phyloP scores from a whole-genome alignment of 495 filamentous ascomycete genomes.

The Staphylotrichum tortipilum region DNA sequence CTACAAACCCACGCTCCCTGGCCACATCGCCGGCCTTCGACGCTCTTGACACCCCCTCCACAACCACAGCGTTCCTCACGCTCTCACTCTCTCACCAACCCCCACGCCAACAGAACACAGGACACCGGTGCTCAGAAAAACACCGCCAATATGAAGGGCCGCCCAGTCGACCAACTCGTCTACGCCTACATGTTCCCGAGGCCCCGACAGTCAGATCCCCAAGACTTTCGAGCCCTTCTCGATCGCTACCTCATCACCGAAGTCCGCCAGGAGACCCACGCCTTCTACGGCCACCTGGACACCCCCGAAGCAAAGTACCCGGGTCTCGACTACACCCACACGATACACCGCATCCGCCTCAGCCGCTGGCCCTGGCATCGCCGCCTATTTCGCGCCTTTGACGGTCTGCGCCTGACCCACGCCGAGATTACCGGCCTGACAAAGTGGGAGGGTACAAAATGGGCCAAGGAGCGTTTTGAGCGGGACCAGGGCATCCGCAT shows the following conservation, averaged over 20 bases:
- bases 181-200: conserved; percentile 49
- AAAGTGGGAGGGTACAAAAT: conserved; percentile 90
- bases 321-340: conserved; percentile 76
- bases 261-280: conserved; percentile 74
- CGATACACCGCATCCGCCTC: conserved; percentile 74
- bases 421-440: conserved; percentile 70
- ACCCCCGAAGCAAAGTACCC: conserved; percentile 85
- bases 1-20: not conserved
- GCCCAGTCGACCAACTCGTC: conserved; percentile 44
- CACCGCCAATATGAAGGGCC: conserved; percentile 42
- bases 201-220: conserved; percentile 40
- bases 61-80: not conserved
- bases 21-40: not conserved
- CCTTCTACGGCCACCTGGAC: conserved; percentile 79
- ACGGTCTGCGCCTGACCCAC: conserved; percentile 64
- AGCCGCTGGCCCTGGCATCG: conserved; percentile 74
- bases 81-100: not conserved
- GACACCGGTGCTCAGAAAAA: not conserved
- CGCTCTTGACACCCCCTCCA: not conserved
- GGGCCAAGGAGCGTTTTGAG: conserved; percentile 79
- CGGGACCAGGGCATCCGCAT: conserved; percentile 64
- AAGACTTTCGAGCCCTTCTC: conserved; percentile 45
- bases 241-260: conserved; percentile 69
- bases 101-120: not conserved
- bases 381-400: conserved; percentile 73